Base-by-base conservation (phyloP, 2,329 filamentous ascomycete species). In the Cadophora malorum region DNA sequence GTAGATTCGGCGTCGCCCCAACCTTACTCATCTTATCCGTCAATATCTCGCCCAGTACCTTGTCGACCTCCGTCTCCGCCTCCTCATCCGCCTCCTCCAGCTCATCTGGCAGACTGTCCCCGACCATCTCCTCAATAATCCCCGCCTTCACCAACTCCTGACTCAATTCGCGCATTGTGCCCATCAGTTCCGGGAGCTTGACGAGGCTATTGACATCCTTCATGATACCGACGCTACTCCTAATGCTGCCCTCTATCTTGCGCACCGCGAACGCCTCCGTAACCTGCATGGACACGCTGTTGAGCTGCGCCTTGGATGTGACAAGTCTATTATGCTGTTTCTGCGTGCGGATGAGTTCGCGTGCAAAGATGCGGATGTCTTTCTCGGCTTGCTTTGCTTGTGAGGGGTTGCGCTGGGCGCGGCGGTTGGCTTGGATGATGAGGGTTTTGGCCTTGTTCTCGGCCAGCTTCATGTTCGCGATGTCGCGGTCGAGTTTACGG, bases 71-170 rank as follows among this genome's bases (percentile, higher is more conserved):
- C 3, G 85, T 87, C 79, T 93, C 90, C 1, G 86, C 89, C 79
- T 93, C 90, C 6, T 90, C 91, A 70, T 93, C 92, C 68, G 92
- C 88, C 67, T 91, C 89, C 62, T 93, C 83, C 63, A 90, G 81
- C 67, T 94, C 90, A 72, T 90, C 86, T n/a, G 94, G 93, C 72
- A 98, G 82, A 53, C 86, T 89, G 78, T 98, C 95, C 59, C 90
- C 92, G 4, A 97, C 89, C 92, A 98, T 97, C 83, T 99, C 96
- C 83, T 98, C 95, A 69, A 98, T 97, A 72, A 99, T 95, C 19
- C 95, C 96, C 2, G 96, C 95, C 82, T 94, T 96, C 79, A 97
- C 91, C 73, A 98, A 81, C 84, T 98, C 96, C 67, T 90, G 85
- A 75, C 90, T 91, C 61, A 98, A 83, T 79, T 97, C 93, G 71